Evolutionary conservation across 441 rosid species (phyloP).

Genomic region (Isatis lusitanica): DNA sequence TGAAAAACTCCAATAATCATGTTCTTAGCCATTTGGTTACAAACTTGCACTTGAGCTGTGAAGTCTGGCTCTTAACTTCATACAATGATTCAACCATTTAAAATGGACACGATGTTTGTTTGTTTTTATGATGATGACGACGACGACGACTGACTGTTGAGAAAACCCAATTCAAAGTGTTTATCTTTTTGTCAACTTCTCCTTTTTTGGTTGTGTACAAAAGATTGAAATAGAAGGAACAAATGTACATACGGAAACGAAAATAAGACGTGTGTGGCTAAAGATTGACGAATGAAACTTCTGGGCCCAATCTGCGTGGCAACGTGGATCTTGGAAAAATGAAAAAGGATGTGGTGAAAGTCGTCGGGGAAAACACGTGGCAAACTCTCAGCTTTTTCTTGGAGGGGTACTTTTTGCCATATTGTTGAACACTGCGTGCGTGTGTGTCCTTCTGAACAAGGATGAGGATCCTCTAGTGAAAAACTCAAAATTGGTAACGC

Average conservation of each 20-base stretch:
- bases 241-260: not conserved
- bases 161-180: not conserved
- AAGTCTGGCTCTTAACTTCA: not conserved
- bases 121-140: no score
- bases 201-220: not conserved
- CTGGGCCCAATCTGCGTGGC: not conserved
- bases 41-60: conserved; percentile 1
- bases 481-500: conserved; percentile 9
- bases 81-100: conserved; percentile 11
- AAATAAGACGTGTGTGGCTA: conserved; percentile 3
- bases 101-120: not conserved
- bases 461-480: not conserved
- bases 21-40: not conserved
- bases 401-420: not conserved
- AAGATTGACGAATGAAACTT: not conserved
- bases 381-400: not conserved
- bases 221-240: not conserved
- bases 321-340: not conserved
- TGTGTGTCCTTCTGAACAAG: conserved; percentile 12
- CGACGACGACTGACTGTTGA: not conserved
- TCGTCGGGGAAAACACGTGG: conserved; percentile 9
- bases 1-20: no score
- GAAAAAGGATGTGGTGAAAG: not conserved
- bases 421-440: conserved; percentile 24
- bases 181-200: conserved; percentile 9